Conservation (phyloP, 2,329 filamentous ascomycete species). For the Neopestalotiopsis rosae region DNA sequence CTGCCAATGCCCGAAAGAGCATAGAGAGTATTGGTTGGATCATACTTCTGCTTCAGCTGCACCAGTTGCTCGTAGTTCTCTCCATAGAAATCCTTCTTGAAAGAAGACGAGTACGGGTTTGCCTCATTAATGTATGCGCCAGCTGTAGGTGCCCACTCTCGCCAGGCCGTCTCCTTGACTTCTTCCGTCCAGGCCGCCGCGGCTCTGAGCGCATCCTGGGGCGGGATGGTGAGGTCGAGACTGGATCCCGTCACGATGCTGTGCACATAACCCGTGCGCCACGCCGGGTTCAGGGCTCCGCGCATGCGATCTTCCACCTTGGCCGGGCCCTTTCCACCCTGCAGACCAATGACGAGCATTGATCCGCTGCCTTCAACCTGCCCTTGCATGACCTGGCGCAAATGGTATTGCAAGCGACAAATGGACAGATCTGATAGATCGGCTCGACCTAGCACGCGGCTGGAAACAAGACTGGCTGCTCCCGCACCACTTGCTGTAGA, state of each 20-base stretch:
- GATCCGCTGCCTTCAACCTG: background rate
- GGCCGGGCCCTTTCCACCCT: background rate
- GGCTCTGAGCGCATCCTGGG: background rate
- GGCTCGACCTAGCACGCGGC: background rate
- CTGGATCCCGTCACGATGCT: background rate
- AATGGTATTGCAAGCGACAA: background rate
- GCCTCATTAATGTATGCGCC: slow-evolving; percentile 5
- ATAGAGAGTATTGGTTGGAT: background rate
- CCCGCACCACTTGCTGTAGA: background rate
- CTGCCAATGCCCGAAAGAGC: background rate
- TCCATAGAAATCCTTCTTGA: background rate
- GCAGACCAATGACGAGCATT: background rate
- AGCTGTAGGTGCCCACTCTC: background rate
- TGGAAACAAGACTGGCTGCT: slow-evolving; percentile 1
- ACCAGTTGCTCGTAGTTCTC: slow-evolving; percentile 4
- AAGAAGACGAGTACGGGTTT: background rate
- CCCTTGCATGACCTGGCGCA: background rate
- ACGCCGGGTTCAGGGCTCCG: background rate
- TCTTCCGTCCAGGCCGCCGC: background rate
- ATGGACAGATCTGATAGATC: background rate
- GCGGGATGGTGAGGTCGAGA: background rate
- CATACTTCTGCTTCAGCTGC: slow-evolving; percentile 4
- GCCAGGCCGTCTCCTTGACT: background rate
- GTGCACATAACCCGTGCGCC: background rate
- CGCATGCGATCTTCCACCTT: background rate